These are phyloP conservation scores for Heritiera littoralis DNA, from an alignment of 345 rosid genomes.

Conservation along the genomic window DNA sequence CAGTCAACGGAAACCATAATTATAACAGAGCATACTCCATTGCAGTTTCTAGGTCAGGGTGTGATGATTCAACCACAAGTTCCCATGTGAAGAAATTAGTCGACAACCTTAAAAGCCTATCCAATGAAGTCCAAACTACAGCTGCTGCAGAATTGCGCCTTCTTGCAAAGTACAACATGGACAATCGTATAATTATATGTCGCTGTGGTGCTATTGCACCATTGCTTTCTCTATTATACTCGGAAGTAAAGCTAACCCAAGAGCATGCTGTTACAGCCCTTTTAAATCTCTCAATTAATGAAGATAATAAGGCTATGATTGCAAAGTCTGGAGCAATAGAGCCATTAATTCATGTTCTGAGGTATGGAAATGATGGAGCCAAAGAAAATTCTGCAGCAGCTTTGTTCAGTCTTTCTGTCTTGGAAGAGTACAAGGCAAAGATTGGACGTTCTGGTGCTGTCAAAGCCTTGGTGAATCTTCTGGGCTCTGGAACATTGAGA, in stretches of 20 bases:
- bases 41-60: slow-evolving; percentile 37
- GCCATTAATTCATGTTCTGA: slow-evolving; percentile 74
- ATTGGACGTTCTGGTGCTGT: slow-evolving; percentile 89
- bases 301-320: slow-evolving; percentile 71
- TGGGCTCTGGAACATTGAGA: slow-evolving; percentile 73
- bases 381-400: slow-evolving; percentile 92
- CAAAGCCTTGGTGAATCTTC: slow-evolving; percentile 74
- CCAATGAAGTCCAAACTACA: slow-evolving; percentile 51
- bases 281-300: slow-evolving; percentile 81
- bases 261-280: slow-evolving; percentile 92
- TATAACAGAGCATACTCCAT: slow-evolving; percentile 29
- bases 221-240: slow-evolving; percentile 67
- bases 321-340: slow-evolving; percentile 75
- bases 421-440: slow-evolving; percentile 69
- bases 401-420: slow-evolving; percentile 74
- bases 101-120: slow-evolving; percentile 61
- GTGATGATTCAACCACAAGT: slow-evolving; percentile 46
- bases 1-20: slow-evolving; percentile 36
- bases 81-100: slow-evolving; percentile 57
- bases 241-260: slow-evolving; percentile 64
- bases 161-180: slow-evolving; percentile 66
- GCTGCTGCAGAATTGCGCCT: slow-evolving; percentile 85
- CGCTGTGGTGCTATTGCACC: slow-evolving; percentile 64
- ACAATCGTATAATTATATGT: slow-evolving; percentile 72
- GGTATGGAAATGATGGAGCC: slow-evolving; percentile 76